These are phyloP conservation scores for Onygenales sp. DNA, from an alignment of 2,329 filamentous ascomycete genomes.

Conservation along the genomic window DNA sequence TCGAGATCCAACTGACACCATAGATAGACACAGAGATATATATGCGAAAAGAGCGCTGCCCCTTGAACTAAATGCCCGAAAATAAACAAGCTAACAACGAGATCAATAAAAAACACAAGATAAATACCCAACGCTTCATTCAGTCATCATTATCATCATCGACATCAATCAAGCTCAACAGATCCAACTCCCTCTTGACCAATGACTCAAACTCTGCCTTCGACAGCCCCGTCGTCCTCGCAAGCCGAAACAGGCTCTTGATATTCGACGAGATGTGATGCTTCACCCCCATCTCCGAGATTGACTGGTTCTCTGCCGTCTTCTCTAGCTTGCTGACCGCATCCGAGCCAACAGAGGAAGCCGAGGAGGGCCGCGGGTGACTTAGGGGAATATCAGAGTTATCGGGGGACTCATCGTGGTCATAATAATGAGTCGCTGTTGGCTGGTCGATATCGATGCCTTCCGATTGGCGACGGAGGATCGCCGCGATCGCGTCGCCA, in stretches of 20 bases:
- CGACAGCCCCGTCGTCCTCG: slow-evolving; percentile 49
- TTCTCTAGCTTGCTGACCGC: slow-evolving; percentile 48
- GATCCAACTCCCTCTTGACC: slow-evolving; percentile 50
- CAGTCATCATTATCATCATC: slow-evolving; percentile 16
- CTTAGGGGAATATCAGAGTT: slow-evolving; percentile 17
- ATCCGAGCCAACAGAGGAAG: slow-evolving; percentile 33
- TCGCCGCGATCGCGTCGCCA: slow-evolving; percentile 39
- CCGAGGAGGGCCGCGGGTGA: slow-evolving; percentile 35
- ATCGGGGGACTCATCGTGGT: not conserved
- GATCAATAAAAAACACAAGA: not conserved
- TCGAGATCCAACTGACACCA: no score
- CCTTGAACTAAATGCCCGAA: not conserved
- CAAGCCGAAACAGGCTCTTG: slow-evolving; percentile 54
- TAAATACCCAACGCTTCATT: not conserved
- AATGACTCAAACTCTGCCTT: slow-evolving; percentile 50
- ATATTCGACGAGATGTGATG: slow-evolving; percentile 56
- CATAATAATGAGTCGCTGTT: not conserved
- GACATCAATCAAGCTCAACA: slow-evolving; percentile 47
- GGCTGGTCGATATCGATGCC: slow-evolving; percentile 2
- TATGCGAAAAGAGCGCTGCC: not conserved
- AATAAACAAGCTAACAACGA: not conserved
- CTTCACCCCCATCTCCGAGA: slow-evolving; percentile 52
- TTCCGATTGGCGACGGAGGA: slow-evolving; percentile 31
- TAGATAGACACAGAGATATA: not conserved
- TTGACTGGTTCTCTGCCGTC: slow-evolving; percentile 40